Percentiles rank a stretch among this genome's conserved stretches.
Evolutionary conservation across 2,329 filamentous ascomycete genomes (phyloP).

Genomic region (Beauveria australis): DNA sequence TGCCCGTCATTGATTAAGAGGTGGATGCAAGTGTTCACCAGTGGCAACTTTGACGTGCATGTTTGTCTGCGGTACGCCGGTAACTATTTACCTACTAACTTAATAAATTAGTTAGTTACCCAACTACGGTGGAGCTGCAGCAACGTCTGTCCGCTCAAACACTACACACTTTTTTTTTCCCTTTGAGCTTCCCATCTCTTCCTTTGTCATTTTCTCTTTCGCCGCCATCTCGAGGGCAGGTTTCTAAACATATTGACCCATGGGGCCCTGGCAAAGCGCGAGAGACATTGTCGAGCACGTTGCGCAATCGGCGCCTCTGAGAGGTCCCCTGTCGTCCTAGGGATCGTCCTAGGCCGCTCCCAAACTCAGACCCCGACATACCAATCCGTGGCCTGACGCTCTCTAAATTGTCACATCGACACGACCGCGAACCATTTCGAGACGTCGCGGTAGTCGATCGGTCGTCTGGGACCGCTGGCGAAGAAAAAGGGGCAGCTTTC

Average conservation of each 20-base stretch:
- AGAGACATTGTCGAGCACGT: slow-evolving; percentile 9
- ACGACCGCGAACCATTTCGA: neutral
- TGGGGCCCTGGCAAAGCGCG: neutral
- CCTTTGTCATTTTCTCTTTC: neutral
- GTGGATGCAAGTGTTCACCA: neutral
- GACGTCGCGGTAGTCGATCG: neutral
- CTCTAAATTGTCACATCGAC: neutral
- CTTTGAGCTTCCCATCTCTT: neutral
- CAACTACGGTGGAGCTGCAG: neutral
- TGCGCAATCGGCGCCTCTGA: neutral
- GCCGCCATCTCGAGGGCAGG: neutral
- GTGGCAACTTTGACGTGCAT: neutral
- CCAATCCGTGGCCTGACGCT: slow-evolving; percentile 4
- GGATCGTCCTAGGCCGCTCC: neutral
- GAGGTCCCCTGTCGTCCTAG: neutral
- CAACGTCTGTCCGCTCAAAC: neutral
- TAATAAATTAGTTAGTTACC: too few species aligned
- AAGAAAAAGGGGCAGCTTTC: neutral
- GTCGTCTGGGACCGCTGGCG: neutral
- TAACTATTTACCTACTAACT: too few species aligned
- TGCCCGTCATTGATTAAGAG: neutral
- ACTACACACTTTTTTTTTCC: neutral
- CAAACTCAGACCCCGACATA: slow-evolving; percentile 1
- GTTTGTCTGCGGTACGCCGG: neutral
- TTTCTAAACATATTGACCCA: neutral